phyloP scores from a whole-genome alignment of 2,329 filamentous ascomycete species.

The Didymella arachidicola region DNA sequence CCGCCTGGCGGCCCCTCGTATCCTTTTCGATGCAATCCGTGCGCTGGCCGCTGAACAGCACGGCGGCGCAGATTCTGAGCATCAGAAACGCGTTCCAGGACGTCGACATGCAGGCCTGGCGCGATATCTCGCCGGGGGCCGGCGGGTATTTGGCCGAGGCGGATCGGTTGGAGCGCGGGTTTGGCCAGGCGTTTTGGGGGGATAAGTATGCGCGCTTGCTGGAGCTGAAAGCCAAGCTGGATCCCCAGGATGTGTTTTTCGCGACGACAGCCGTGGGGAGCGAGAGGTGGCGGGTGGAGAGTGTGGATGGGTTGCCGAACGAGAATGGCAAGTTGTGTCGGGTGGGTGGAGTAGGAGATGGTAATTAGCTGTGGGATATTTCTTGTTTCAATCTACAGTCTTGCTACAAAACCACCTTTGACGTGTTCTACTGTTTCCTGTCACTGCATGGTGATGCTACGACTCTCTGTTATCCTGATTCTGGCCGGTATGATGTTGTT shows the following conservation, averaged over 20 bases:
- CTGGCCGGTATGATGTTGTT: too few species aligned
- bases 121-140: constrained; percentile 34
- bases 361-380: not conserved
- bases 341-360: too few species aligned
- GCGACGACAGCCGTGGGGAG: constrained; percentile 45
- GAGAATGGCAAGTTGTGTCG: constrained; percentile 49
- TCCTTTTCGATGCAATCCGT: constrained; percentile 36
- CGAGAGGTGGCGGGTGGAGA: constrained; percentile 47
- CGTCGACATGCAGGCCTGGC: constrained; percentile 29
- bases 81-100: constrained; percentile 25
- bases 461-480: too few species aligned
- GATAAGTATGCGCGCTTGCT: constrained; percentile 38
- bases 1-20: constrained; percentile 35
- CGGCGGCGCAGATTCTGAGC: constrained; percentile 25
- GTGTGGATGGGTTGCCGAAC: constrained; percentile 44
- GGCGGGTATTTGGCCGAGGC: constrained; percentile 43
- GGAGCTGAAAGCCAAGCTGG: constrained; percentile 37
- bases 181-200: constrained; percentile 42
- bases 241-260: constrained; percentile 48
- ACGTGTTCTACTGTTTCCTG: too few species aligned
- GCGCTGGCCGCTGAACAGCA: constrained; percentile 27
- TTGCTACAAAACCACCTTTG: too few species aligned
- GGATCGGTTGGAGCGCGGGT: constrained; percentile 35
- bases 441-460: too few species aligned
- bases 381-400: too few species aligned